Conservation (phyloP, 352 stramenopile species). For the Phytopythium litorale region DNA sequence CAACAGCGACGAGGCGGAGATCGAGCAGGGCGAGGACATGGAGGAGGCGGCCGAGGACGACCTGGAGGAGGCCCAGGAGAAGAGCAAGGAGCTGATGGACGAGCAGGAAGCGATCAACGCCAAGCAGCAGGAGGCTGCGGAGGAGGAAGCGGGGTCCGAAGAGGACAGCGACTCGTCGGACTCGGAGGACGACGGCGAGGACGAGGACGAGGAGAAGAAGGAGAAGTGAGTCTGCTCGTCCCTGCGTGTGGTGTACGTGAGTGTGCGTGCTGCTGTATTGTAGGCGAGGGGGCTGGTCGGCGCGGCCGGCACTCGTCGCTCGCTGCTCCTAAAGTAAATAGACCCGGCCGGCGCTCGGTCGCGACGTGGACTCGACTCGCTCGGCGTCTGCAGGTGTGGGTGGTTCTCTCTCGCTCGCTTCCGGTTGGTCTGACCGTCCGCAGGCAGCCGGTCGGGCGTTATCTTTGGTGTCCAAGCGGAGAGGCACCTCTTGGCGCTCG, state of each 20-base stretch:
- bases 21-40: conserved; percentile 6
- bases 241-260: background rate
- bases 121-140: conserved; percentile 1
- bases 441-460: background rate
- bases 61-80: conserved; percentile 2
- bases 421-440: background rate
- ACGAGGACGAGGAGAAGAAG: background rate
- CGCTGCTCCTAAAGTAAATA: conserved; percentile 7
- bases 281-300: background rate
- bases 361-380: background rate
- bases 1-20: conserved; percentile 2
- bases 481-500: background rate
- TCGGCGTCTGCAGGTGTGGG: background rate
- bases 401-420: background rate
- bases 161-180: conserved; percentile 1
- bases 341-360: background rate
- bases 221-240: background rate
- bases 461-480: background rate
- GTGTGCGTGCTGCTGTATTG: conserved; percentile 7
- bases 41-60: conserved; percentile 4
- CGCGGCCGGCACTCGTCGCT: background rate
- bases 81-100: conserved; percentile 5
- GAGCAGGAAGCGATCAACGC: conserved; percentile 2
- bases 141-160: background rate
- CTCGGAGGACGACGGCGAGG: background rate